These are phyloP conservation scores for Ciborinia camelliae DNA, from an alignment of 2,329 filamentous ascomycete species.

Conservation along the genomic window DNA sequence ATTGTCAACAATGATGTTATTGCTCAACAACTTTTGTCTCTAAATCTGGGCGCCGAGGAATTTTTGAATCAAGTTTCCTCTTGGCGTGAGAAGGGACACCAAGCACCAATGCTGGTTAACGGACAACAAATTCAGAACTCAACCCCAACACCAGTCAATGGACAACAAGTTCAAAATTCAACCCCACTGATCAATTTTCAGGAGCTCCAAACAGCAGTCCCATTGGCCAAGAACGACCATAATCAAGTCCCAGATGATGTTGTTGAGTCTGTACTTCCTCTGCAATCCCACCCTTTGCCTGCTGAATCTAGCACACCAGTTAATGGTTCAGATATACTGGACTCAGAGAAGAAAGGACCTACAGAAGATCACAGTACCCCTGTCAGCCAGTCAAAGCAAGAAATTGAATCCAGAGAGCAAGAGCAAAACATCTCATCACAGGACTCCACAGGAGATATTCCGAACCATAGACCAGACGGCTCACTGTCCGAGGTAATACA, in stretches of 20 bases:
- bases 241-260: neutral
- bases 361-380: neutral
- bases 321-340: neutral
- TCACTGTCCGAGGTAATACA: constrained; percentile 4
- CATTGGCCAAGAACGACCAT: neutral
- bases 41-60: neutral
- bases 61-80: neutral
- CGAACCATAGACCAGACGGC: neutral
- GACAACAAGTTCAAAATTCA: neutral
- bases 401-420: neutral
- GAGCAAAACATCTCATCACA: neutral
- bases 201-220: neutral
- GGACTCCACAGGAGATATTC: neutral
- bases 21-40: neutral
- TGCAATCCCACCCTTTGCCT: neutral
- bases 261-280: neutral
- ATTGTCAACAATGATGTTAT: neutral
- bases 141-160: neutral
- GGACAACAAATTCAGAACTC: neutral
- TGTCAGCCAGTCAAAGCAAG: neutral
- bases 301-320: neutral
- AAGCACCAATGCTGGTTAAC: neutral
- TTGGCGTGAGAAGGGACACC: neutral
- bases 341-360: too few relatives aligned
- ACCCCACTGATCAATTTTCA: too few relatives aligned